Evolutionary conservation across 2,329 filamentous ascomycete genomes (phyloP).

Genomic region (Lasiodiplodia theobromae): DNA sequence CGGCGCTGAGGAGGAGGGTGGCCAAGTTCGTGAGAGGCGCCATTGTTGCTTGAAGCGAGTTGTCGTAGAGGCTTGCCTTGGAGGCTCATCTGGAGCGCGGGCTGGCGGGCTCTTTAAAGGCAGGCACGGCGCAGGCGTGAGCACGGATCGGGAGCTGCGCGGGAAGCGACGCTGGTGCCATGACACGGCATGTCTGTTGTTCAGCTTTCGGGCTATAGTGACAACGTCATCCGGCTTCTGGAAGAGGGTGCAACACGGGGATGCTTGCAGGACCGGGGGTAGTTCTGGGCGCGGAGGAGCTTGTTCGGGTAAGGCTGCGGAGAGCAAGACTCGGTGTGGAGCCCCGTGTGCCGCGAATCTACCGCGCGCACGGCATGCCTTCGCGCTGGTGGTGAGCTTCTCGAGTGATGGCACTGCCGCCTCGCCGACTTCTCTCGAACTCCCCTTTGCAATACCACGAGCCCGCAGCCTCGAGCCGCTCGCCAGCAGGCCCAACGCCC

Average conservation of each 20-base stretch:
- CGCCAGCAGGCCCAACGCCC: background rate
- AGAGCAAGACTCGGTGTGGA: constrained; percentile 16
- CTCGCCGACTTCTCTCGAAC: background rate
- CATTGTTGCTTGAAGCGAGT: constrained; percentile 24
- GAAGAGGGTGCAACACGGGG: constrained; percentile 12
- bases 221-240: constrained; percentile 13
- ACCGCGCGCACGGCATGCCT: background rate
- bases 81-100: background rate
- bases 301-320: constrained; percentile 19
- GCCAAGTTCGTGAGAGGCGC: constrained; percentile 28
- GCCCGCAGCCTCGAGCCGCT: too few species aligned
- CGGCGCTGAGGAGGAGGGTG: constrained; percentile 25
- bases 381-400: constrained; percentile 21
- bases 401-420: constrained; percentile 4
- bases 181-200: background rate
- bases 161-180: background rate
- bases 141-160: background rate
- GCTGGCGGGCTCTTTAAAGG: constrained; percentile 9
- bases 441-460: background rate
- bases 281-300: constrained; percentile 10
- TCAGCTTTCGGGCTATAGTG: background rate
- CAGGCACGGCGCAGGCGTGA: background rate
- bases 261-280: background rate
- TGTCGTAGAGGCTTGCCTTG: constrained; percentile 26
- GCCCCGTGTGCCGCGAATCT: constrained; percentile 19